Evolutionary conservation across 2,329 filamentous ascomycete species (phyloP), one percentile per base, ranked within the genome.

Genomic region (Aspergillus awamori): DNA sequence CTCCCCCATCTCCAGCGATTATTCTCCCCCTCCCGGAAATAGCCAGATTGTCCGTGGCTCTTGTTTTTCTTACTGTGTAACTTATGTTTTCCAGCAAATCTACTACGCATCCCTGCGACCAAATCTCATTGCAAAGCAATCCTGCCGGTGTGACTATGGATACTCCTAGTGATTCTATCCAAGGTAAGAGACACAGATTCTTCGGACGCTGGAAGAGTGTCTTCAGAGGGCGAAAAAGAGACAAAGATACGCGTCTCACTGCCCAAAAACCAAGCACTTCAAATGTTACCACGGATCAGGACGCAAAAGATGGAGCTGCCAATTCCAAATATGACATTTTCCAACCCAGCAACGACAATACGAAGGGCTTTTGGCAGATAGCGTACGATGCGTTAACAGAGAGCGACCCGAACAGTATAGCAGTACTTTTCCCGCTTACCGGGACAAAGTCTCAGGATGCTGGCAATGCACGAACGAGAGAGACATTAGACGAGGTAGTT

Each of bases 401-500:
- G 36, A 52, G 45, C 15, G 43, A 58, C 11, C 45, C 8, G 13
- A 33, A 8, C 20, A 58, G 17, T 28, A 8, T 58, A 43, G 17
- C 20, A 39, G 17, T 26, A 13, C 39, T 22, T 22, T 20, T 47
- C 47, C 36, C 13, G 4, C 28, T 7, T 13, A 43, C n/a, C 17
- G 13, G 43, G 17, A 33, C 33, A 22, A 33, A 52, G 22, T 33
- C 11, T 48, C 38, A 36, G 13, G 26, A 57, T 13, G 20, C 45
- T 48, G 22, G 24, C 17, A 5, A 6, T 30, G 22, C 15, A 47
- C 41, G n/a, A 28, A 57, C 53, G 2, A 24, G 22, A 48, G 39
- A 57, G 8, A 57, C 38, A 57, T 15, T 57, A 3, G 56, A 52
- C 17, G 10, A 30, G 22, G 47, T 58, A 30, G 33, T 58, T 6